A percentile compares a stretch with the other conserved stretches of the same genome.
Conservation (phyloP, 73 alveolate species). For the Paramecium primaurelia region DNA sequence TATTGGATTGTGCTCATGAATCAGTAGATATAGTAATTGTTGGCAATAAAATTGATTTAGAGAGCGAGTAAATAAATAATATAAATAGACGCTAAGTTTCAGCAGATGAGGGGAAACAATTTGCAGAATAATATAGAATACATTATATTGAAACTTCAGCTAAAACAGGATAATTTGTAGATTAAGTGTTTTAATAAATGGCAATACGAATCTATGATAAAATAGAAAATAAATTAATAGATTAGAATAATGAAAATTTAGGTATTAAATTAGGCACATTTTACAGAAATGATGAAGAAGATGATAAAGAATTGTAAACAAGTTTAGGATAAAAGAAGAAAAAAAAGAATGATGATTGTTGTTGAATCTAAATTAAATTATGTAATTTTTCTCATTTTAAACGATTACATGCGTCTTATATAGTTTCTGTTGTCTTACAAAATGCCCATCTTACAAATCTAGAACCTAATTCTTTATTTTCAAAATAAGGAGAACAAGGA, state of each 20-base stretch:
- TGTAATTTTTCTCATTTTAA: background rate
- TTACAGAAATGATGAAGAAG: background rate
- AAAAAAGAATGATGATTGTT: background rate
- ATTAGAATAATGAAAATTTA: background rate
- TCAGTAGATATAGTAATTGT: slow-evolving; percentile 58
- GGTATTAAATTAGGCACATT: slow-evolving; percentile 24
- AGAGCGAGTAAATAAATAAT: background rate
- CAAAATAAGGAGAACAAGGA: slow-evolving; percentile 65
- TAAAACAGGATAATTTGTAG: slow-evolving; percentile 75
- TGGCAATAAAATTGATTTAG: slow-evolving; percentile 67
- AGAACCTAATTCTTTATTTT: slow-evolving; percentile 54
- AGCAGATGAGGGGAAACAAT: background rate
- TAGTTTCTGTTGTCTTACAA: slow-evolving; percentile 59
- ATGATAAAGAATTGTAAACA: background rate
- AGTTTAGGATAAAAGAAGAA: slow-evolving; percentile 1
- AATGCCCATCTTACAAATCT: slow-evolving; percentile 65
- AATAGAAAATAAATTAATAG: background rate
- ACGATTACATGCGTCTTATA: slow-evolving; percentile 41
- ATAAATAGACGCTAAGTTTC: slow-evolving; percentile 28
- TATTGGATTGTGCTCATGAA: slow-evolving; percentile 60
- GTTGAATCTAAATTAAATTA: background rate
- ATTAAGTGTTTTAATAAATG: slow-evolving; percentile 39
- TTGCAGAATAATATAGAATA: background rate
- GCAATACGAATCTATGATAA: background rate
- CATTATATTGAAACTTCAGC: slow-evolving; percentile 67